Percentiles rank a stretch among this genome's conserved stretches.
phyloP scores from a whole-genome alignment of 768 basidiomycete genomes.

The Mycena belliarum region DNA sequence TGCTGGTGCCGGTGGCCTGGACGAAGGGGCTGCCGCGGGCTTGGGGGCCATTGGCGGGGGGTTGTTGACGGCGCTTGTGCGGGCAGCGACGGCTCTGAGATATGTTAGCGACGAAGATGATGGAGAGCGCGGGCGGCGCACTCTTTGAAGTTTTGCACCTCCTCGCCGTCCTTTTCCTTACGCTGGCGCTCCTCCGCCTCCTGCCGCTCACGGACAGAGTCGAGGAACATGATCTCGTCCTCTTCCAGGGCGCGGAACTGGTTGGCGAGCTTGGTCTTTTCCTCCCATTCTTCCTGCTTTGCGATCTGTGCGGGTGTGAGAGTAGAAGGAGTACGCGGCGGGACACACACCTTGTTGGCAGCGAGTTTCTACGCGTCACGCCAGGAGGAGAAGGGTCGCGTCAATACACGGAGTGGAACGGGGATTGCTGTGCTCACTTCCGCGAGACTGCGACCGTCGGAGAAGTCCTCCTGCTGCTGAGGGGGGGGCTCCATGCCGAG shows the following conservation, averaged over 20 bases:
- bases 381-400: constrained; percentile 44
- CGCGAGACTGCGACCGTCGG: constrained; percentile 84
- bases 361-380: constrained; percentile 75
- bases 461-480: constrained; percentile 71
- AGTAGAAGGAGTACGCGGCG: constrained; percentile 7
- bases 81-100: constrained; percentile 67
- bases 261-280: constrained; percentile 86
- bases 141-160: constrained; percentile 79
- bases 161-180: constrained; percentile 74
- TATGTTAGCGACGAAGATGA: constrained; percentile 4
- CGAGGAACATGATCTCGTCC: constrained; percentile 88
- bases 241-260: constrained; percentile 89
- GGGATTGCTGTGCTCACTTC: constrained; percentile 60
- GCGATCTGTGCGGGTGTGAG: constrained; percentile 54
- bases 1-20: constrained; percentile 31
- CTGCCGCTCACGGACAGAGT: constrained; percentile 76
- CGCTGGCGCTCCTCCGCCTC: constrained; percentile 75
- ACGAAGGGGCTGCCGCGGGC: constrained; percentile 27
- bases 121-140: constrained; percentile 29
- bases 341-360: constrained; percentile 70
- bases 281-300: constrained; percentile 94
- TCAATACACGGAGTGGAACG: constrained; percentile 40
- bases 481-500: constrained; percentile 85
- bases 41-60: constrained; percentile 42
- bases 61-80: constrained; percentile 49